Evolutionary conservation across 177 flowering plant genomes (phyloP), one percentile per base, ranked within the genome.

Genomic region (Vitis hybrid): DNA sequence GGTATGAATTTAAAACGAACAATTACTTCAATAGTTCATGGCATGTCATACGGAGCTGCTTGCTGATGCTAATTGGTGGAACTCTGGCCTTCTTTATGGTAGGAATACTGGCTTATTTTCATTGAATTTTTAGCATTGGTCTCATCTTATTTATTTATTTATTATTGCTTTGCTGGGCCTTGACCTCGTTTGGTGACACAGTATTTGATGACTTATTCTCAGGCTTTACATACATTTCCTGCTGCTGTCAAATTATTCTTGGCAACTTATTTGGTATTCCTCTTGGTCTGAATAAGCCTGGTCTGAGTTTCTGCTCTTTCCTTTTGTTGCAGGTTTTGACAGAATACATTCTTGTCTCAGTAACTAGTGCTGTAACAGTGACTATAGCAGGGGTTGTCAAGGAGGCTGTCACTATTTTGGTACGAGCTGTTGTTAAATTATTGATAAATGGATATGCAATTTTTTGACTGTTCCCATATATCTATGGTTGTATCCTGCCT

Each of bases 381-480:
- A 93, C 97, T 58, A 91, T 95, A 56, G 98, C 98, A 5, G 99
- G 99, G 67, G 97, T 93, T 72, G 98, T 95, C 56, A 95, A 95
- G 86, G 99, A 95, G 76, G 97, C 97, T 62, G 94, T 95, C 64
- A 95, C 99, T 70, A 95, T 95, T 70, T 68, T 93, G 94, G 99
- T 95, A 93, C 74, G 76, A 70, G 40, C 56, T 62, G 9, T 67
- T 51, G 34, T 69, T 65, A 7, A 17, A 32, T 23, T 4, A 18
- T 57, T 32, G 45, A 4, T 50, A 60, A 19, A 60, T 19, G n/a
- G 32, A 61, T 14, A 54, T 5, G 56, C 18, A 54, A 17, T 54
- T 15, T 17, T 15, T 15, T 61, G 48, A 10, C 18, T 60, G 15
- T 51, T 52, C 1, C 14, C 70, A 6, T 23, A 48, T 26, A 4